phyloP scores from a whole-genome alignment of 495 filamentous ascomycete species.

The Tetracladium marchalianum region DNA sequence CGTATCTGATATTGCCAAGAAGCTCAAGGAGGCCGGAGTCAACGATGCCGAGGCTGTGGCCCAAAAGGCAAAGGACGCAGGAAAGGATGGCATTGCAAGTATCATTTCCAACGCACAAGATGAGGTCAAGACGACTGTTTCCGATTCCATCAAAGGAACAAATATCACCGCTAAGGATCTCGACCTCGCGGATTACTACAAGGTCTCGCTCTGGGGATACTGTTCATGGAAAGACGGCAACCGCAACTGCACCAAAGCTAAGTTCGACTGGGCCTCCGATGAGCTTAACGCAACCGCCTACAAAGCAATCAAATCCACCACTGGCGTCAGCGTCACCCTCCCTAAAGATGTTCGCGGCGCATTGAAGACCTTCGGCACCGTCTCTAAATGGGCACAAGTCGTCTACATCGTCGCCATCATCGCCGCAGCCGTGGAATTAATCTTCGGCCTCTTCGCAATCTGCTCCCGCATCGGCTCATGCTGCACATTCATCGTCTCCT shows the following conservation, averaged over 20 bases:
- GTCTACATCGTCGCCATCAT: conserved; percentile 38
- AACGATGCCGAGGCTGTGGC: background rate
- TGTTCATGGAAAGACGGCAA: conserved; percentile 48
- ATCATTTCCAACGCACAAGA: background rate
- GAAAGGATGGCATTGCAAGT: background rate
- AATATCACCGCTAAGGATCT: conserved; percentile 44
- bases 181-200: conserved; percentile 66
- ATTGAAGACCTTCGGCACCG: conserved; percentile 58
- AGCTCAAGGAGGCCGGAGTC: conserved; percentile 1
- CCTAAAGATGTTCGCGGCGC: conserved; percentile 53
- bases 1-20: background rate
- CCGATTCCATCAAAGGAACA: too few relatives aligned
- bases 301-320: conserved; percentile 27
- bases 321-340: conserved; percentile 38
- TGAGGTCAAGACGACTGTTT: too few relatives aligned
- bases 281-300: conserved; percentile 48
- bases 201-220: conserved; percentile 78
- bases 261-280: conserved; percentile 71
- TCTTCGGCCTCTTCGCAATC: conserved; percentile 67
- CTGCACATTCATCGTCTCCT: conserved; percentile 34
- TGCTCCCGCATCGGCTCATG: conserved; percentile 38
- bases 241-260: conserved; percentile 45
- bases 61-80: background rate
- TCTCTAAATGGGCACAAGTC: conserved; percentile 73
- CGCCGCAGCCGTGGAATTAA: conserved; percentile 62